Evolutionary conservation across 2,329 filamentous ascomycete species (phyloP).

Genomic region (Camptophora hylomeconis): DNA sequence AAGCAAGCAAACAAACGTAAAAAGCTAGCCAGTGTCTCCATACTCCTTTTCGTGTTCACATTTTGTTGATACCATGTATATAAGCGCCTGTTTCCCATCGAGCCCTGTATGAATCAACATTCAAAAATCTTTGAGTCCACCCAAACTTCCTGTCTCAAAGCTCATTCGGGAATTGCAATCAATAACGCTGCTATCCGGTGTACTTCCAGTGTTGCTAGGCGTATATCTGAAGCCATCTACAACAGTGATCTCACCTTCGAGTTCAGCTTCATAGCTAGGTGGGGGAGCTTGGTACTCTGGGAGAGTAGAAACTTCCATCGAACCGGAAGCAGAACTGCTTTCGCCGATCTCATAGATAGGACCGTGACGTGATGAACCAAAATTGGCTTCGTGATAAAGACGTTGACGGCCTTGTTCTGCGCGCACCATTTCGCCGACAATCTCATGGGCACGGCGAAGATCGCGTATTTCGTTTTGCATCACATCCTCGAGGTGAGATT

Average conservation of each 20-base stretch:
- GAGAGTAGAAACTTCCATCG: constrained; percentile 7
- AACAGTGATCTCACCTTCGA: constrained; percentile 24
- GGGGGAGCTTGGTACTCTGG: constrained; percentile 20
- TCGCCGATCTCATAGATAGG: constrained; percentile 11
- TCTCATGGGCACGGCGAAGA: constrained; percentile 38
- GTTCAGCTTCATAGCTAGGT: constrained; percentile 29
- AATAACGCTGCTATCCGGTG: constrained; percentile 29
- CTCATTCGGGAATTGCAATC: constrained; percentile 28
- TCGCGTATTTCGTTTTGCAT: constrained; percentile 39
- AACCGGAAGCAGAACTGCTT: constrained; percentile 8
- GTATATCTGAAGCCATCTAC: constrained; percentile 32
- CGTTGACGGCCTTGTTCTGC: constrained; percentile 23
- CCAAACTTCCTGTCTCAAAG: constrained; percentile 23
- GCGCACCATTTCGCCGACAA: constrained; percentile 36
- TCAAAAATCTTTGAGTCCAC: too few relatives aligned
- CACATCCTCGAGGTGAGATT: constrained; percentile 31
- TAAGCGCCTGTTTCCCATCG: too few relatives aligned
- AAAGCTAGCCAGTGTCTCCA: too few relatives aligned
- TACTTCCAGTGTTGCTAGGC: constrained; percentile 17
- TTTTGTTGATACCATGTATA: too few relatives aligned
- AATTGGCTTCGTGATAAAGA: constrained; percentile 2
- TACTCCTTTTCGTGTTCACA: too few relatives aligned
- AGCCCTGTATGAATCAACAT: too few relatives aligned
- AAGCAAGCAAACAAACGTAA: too few relatives aligned
- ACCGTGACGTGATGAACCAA: constrained; percentile 3